Percentiles rank a stretch among this genome's conserved stretches.
phyloP scores from a whole-genome alignment of 352 stramenopile species.

The Thalassiosira mediterranea region DNA sequence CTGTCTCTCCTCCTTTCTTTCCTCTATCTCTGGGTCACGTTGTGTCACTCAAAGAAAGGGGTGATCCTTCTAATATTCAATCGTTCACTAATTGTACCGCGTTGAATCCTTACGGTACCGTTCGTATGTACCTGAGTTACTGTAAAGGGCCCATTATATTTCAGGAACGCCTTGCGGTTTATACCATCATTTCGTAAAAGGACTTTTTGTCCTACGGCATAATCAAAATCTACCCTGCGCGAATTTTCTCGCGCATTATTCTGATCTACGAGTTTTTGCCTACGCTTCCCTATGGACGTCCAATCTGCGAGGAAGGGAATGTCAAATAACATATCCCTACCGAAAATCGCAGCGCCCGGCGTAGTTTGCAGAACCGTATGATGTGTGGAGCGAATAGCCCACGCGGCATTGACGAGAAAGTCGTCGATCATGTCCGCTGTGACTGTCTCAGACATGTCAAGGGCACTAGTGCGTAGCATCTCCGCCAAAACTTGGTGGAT shows the following conservation, averaged over 20 bases:
- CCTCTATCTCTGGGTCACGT: too few relatives aligned
- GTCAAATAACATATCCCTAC: slow-evolving; percentile 54
- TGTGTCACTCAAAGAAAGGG: slow-evolving; percentile 5
- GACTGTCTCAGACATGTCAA: slow-evolving; percentile 30
- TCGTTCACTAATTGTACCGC: slow-evolving; percentile 12
- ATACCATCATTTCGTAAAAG: slow-evolving; percentile 28
- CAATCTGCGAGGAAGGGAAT: slow-evolving; percentile 50
- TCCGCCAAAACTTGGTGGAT: slow-evolving; percentile 35
- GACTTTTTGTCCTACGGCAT: slow-evolving; percentile 26
- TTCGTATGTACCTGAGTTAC: slow-evolving; percentile 31
- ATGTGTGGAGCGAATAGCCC: slow-evolving; percentile 40
- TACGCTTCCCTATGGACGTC: slow-evolving; percentile 33
- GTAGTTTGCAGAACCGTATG: slow-evolving; percentile 48
- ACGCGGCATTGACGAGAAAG: slow-evolving; percentile 38
- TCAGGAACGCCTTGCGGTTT: slow-evolving; percentile 17
- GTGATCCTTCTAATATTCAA: slow-evolving; percentile 32
- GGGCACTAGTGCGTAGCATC: slow-evolving; percentile 41
- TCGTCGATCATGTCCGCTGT: slow-evolving; percentile 10
- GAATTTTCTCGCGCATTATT: slow-evolving; percentile 52
- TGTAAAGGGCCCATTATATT: background rate
- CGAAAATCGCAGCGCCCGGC: slow-evolving; percentile 56
- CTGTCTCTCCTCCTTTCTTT: too few relatives aligned
- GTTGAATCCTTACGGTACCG: slow-evolving; percentile 28
- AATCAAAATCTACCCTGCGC: slow-evolving; percentile 22
- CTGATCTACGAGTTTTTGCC: slow-evolving; percentile 30